A percentile compares a stretch with the other conserved stretches of the same genome.
phyloP scores from a whole-genome alignment of 768 basidiomycete genomes.

The Cantharellus cinnabarinus region DNA sequence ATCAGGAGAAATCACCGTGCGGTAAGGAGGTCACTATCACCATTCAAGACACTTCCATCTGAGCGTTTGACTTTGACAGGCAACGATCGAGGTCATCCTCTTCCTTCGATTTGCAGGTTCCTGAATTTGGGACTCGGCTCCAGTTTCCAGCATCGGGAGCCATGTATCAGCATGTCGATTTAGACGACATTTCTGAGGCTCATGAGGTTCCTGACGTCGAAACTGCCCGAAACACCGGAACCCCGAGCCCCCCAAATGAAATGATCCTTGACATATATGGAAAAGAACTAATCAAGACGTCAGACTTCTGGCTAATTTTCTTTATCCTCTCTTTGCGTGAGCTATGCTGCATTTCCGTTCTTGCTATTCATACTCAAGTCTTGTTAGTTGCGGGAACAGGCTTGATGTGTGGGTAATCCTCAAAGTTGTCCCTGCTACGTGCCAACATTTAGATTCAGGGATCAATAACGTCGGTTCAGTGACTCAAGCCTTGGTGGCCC shows the following conservation, averaged over 20 bases:
- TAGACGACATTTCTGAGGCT: neutral
- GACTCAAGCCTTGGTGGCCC: slow-evolving; percentile 43
- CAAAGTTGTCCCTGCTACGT: neutral
- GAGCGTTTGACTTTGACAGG: neutral
- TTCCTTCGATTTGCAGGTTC: slow-evolving; percentile 3
- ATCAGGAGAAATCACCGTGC: too few relatives aligned
- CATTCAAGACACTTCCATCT: too few relatives aligned
- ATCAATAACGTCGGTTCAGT: slow-evolving; percentile 81
- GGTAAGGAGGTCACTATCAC: too few relatives aligned
- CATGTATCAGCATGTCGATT: neutral
- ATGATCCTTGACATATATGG: slow-evolving; percentile 31
- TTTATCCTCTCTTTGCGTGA: slow-evolving; percentile 33
- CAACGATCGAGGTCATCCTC: neutral
- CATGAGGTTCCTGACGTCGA: neutral
- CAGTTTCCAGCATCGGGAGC: neutral
- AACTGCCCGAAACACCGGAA: neutral
- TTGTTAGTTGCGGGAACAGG: slow-evolving; percentile 47
- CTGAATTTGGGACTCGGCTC: slow-evolving; percentile 9
- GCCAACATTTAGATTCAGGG: slow-evolving; percentile 20
- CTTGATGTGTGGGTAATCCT: slow-evolving; percentile 38
- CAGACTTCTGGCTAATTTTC: slow-evolving; percentile 48
- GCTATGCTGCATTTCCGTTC: slow-evolving; percentile 13
- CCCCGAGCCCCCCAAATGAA: neutral
- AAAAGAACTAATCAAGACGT: slow-evolving; percentile 26
- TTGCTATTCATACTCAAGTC: slow-evolving; percentile 2